Evolutionary conservation across 805 yeast species (phyloP), one percentile per base, ranked within the genome.

Genomic region (Candida andamanensis): DNA sequence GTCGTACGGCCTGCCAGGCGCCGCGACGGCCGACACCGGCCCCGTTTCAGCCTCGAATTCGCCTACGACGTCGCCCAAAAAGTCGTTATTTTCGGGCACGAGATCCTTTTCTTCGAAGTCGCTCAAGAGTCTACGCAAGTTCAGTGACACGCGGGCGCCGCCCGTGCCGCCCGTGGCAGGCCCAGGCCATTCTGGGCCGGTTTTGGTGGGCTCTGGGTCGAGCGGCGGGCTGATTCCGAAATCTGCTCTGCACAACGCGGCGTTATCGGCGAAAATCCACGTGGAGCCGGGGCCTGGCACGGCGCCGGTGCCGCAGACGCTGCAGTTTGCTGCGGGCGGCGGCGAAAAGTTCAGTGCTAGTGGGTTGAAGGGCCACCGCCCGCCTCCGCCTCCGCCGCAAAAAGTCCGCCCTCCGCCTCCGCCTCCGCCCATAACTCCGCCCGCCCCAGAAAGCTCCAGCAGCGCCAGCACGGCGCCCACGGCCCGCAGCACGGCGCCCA

Each of bases 331-430:
- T 16, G 39, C 40, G 6, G 21, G 43, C 17, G 12, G 29, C 25
- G 36, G 46, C 35, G 45, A 43, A 6, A 48, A 52, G 28, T 47
- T 41, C 32, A 39, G 37, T 14, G 35, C 28, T 4, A 25, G 29
- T 21, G 65, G 60, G 11, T 37, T 60, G 26, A 56, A 47, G 29
- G 34, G 58, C 5, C 68, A 60, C 35, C 42, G 69, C 30, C 60
- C 68, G 4, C 65, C 70, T 15, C 70, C 70, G 5, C 69, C 70
- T 15, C 69, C 71, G 3, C 69, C 67, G 7, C 24, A 6, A 24
- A 31, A 15, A 17, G n/a, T n/a, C n/a, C n/a, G n/a, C n/a, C 28
- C 13, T 8, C 29, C 29, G 10, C 20, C 21, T 8, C 29, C 16
- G 13, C 41, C 41, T 23, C 33, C 39, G 15, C 29, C 30, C 5